Conservation (phyloP, 805 yeast genomes). For the Spathaspora sp. region DNA sequence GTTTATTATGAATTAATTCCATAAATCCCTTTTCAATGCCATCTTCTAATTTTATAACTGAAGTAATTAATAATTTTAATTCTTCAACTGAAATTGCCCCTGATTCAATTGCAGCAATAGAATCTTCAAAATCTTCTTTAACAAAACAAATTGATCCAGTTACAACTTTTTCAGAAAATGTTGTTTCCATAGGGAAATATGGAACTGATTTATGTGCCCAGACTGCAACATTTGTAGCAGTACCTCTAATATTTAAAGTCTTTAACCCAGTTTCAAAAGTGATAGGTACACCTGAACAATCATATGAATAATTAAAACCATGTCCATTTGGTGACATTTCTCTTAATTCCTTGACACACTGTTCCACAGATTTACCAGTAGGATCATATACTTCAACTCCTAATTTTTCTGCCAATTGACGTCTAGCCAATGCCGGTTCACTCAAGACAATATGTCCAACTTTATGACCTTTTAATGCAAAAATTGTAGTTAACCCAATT, state of each 20-base stretch:
- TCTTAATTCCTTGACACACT: conserved; percentile 33
- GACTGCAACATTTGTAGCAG: conserved; percentile 61
- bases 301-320: conserved; percentile 50
- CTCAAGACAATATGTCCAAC: conserved; percentile 45
- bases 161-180: conserved; percentile 50
- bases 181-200: conserved; percentile 53
- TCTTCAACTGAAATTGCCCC: conserved; percentile 45
- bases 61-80: conserved; percentile 49
- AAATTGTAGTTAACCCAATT: conserved; percentile 54
- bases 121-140: conserved; percentile 53
- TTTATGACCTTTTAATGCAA: conserved; percentile 47
- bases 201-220: conserved; percentile 53
- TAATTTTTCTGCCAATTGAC: conserved; percentile 51
- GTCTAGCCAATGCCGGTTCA: conserved; percentile 54
- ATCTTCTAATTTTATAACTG: conserved; percentile 45
- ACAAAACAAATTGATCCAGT: conserved; percentile 64
- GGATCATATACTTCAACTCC: conserved; percentile 54
- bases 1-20: conserved; percentile 50
- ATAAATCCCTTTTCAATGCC: conserved; percentile 52
- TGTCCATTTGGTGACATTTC: conserved; percentile 35
- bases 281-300: conserved; percentile 52
- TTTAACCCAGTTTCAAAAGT: conserved; percentile 51
- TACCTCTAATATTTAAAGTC: conserved; percentile 51
- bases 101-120: conserved; percentile 45
- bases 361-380: conserved; percentile 28